These are phyloP conservation scores for Camellia japonica DNA, from an alignment of 148 eudicot genomes.

Conservation along the genomic window DNA sequence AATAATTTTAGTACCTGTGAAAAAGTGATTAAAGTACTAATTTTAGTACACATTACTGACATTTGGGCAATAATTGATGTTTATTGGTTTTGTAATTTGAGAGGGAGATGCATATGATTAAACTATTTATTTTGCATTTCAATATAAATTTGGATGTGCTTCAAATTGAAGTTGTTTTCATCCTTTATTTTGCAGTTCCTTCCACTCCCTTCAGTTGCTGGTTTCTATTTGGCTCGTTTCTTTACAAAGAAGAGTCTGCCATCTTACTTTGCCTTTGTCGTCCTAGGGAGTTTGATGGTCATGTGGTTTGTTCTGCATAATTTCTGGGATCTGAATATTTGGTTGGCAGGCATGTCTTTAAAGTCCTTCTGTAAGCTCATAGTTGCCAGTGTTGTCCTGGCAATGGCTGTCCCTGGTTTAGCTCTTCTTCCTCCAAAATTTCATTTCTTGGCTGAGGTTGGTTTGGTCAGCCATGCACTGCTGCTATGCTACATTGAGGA, in stretches of 20 bases:
- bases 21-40: not conserved
- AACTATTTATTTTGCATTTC: not conserved
- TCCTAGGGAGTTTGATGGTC: slow-evolving; percentile 85
- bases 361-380: slow-evolving; percentile 90
- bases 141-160: not conserved
- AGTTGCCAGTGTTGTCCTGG: slow-evolving; percentile 72
- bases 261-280: slow-evolving; percentile 86
- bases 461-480: slow-evolving; percentile 77
- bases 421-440: slow-evolving; percentile 82
- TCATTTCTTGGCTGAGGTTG: slow-evolving; percentile 69
- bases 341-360: slow-evolving; percentile 98
- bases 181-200: slow-evolving; percentile 68
- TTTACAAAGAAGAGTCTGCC: slow-evolving; percentile 78
- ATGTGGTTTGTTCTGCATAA: slow-evolving; percentile 94
- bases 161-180: slow-evolving; percentile 20
- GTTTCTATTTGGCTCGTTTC: slow-evolving; percentile 91
- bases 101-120: not conserved
- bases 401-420: slow-evolving; percentile 87
- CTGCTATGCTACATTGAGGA: slow-evolving; percentile 90
- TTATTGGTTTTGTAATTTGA: slow-evolving; percentile 2
- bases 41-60: not conserved
- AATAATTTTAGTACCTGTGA: too few relatives aligned
- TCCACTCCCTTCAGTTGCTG: slow-evolving; percentile 83
- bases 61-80: not conserved
- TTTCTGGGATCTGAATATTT: slow-evolving; percentile 95